Evolutionary conservation across 179 eudicot genomes (phyloP).

Genomic region (Beta macrorhiza): DNA sequence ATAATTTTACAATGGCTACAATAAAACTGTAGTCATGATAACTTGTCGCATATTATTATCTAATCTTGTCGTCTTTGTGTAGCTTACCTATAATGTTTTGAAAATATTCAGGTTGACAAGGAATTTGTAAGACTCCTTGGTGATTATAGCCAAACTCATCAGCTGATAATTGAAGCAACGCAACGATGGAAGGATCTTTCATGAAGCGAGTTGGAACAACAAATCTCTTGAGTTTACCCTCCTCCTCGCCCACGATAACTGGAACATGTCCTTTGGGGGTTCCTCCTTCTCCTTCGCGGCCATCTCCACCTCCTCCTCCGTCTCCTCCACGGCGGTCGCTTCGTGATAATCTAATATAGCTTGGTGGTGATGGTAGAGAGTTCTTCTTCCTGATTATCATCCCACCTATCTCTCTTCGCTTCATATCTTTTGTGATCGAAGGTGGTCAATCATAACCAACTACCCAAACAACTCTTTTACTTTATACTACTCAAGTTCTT

Average conservation of each 20-base stretch:
- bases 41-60: constrained; percentile 1
- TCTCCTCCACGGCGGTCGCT: background rate
- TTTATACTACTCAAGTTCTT: background rate
- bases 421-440: constrained; percentile 4
- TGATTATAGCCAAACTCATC: constrained; percentile 43
- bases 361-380: constrained; percentile 22
- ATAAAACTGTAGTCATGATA: no score
- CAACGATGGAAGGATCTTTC: constrained; percentile 39
- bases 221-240: constrained; percentile 26
- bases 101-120: constrained; percentile 36
- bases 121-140: constrained; percentile 37
- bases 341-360: constrained; percentile 21
- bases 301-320: background rate
- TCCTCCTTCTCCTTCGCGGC: constrained; percentile 2
- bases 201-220: constrained; percentile 38
- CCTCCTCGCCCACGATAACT: constrained; percentile 38
- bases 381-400: constrained; percentile 19
- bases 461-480: background rate
- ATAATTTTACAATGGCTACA: no score
- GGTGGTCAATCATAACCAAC: background rate
- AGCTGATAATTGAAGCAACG: constrained; percentile 40
- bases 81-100: constrained; percentile 30
- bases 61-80: constrained; percentile 21
- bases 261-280: constrained; percentile 44
- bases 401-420: constrained; percentile 29